Evolutionary conservation across 176 grass and related monocot genomes (phyloP).

Genomic region (Musa itinerans): DNA sequence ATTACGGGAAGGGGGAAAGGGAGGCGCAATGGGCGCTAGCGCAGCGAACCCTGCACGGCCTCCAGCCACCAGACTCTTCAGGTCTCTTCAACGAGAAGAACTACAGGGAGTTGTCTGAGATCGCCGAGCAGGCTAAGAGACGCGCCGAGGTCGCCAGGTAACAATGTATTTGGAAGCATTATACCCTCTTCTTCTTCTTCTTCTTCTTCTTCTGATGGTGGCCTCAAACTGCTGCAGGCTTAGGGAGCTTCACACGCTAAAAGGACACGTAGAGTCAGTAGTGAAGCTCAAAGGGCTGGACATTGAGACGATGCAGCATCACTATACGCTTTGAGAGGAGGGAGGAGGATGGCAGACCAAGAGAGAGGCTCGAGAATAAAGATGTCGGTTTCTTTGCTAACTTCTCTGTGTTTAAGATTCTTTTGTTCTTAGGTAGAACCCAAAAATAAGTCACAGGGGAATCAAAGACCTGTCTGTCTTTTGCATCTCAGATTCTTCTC

Average conservation of each 20-base stretch:
- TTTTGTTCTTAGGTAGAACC: not conserved
- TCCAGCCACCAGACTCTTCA: conserved; percentile 29
- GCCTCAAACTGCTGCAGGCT: not conserved
- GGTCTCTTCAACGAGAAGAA: conserved; percentile 32
- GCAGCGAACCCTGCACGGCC: conserved; percentile 57
- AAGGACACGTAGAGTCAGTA: conserved; percentile 22
- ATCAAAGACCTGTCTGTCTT: no score
- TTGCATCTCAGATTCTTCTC: no score
- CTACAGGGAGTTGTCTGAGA: conserved; percentile 61
- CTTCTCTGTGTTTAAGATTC: not conserved
- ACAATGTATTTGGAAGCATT: not conserved
- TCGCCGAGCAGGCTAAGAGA: conserved; percentile 70
- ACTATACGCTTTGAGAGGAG: not conserved
- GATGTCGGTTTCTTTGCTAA: no score
- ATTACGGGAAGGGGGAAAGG: conserved; percentile 63
- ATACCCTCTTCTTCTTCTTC: not conserved
- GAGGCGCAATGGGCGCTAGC: conserved; percentile 65
- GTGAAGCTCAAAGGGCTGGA: conserved; percentile 18
- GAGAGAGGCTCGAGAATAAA: no score
- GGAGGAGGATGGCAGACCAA: no score
- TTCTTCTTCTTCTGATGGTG: not conserved
- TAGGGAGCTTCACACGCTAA: conserved; percentile 22
- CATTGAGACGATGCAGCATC: conserved; percentile 11
- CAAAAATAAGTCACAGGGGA: no score
- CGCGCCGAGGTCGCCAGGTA: conserved; percentile 80